Base-by-base conservation (phyloP, 192 early-diverging fungal species). In the Gaertneriomyces semiglobifer region DNA sequence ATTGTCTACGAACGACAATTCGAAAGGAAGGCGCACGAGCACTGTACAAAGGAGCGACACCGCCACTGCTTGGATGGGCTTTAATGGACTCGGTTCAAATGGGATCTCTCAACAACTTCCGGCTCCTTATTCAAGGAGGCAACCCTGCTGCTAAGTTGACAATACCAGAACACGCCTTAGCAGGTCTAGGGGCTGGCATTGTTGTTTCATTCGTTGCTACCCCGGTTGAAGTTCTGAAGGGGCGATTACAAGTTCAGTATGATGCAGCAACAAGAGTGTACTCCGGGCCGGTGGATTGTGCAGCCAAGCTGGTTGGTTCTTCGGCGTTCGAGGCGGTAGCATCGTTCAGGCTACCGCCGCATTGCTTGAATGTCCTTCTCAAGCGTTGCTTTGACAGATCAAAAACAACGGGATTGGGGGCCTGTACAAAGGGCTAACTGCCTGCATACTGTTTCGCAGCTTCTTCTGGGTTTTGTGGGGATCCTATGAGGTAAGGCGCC, bases 171-270 rank as follows among this genome's bases (percentile, higher is more conserved):
- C 89, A 93, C 55, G 89, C 88, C 5, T 55, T 94, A 39, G 93
- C 94, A 42, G 96, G 96, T 41, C 84, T 91, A 33, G 92, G 91
- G 40, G 93, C 93, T 25, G 96, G 94, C 45, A 75, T 86, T 38
- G 85, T 91, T 39, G 94, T 95, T 64, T 86, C 84, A 55, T 78
- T 92, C 16, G 76, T 96, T 18, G 90, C 93, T 8, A 93, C 91
- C 2, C 94, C 96, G 1, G 92, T 98, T 3, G 96, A 98, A 68
- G 74, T 98, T n/a, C 72, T 96, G 46, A 98, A 98, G 70, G 89
- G 92, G 59, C 85, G 89, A 41, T 83, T 96, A 74, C 96, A 98
- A 72, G 90, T 90, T 7, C 94, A 95, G 69, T 95, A 90, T 79
- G 71, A 79, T 47, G 44, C 57, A 39, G 63, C 59, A 33, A 84